These are phyloP conservation scores for Phaffomyces antillensis DNA, from an alignment of 805 yeast species.

Conservation along the genomic window DNA sequence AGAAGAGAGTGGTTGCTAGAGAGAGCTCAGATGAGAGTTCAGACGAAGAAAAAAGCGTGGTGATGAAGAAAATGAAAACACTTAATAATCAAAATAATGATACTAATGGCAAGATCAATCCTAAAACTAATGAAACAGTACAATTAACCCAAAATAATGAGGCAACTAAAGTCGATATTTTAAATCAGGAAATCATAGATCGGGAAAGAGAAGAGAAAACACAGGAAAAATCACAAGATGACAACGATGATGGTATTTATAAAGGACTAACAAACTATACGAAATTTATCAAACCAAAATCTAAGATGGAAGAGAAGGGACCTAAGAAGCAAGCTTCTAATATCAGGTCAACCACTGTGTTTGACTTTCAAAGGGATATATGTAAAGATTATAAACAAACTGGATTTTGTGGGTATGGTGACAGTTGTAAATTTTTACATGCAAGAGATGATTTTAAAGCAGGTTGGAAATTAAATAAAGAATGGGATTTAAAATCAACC, in stretches of 20 bases:
- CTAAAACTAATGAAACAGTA: not conserved
- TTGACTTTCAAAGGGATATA: constrained; percentile 89
- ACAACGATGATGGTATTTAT: constrained; percentile 16
- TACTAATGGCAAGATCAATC: not conserved
- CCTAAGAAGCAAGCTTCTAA: constrained; percentile 36
- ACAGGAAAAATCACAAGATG: not conserved
- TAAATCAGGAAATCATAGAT: constrained; percentile 18
- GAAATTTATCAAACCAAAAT: constrained; percentile 19
- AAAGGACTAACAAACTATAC: constrained; percentile 23
- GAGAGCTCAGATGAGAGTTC: not conserved
- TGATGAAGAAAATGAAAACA: constrained; percentile 8
- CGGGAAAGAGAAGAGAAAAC: constrained; percentile 9
- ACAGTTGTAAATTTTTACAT: constrained; percentile 91
- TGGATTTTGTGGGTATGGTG: constrained; percentile 97
- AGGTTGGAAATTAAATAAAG: constrained; percentile 58
- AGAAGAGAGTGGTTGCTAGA: constrained; percentile 5
- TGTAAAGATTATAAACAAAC: constrained; percentile 89
- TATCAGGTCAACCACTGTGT: constrained; percentile 57
- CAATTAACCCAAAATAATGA: constrained; percentile 14
- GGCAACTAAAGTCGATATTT: constrained; percentile 19
- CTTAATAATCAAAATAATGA: not conserved
- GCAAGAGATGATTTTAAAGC: constrained; percentile 77
- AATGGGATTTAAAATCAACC: constrained; percentile 48
- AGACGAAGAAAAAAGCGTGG: constrained; percentile 4
- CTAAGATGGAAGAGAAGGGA: constrained; percentile 24